These are phyloP conservation scores for Rusavskia elegans DNA, from an alignment of 495 filamentous ascomycete species.

Conservation along the genomic window DNA sequence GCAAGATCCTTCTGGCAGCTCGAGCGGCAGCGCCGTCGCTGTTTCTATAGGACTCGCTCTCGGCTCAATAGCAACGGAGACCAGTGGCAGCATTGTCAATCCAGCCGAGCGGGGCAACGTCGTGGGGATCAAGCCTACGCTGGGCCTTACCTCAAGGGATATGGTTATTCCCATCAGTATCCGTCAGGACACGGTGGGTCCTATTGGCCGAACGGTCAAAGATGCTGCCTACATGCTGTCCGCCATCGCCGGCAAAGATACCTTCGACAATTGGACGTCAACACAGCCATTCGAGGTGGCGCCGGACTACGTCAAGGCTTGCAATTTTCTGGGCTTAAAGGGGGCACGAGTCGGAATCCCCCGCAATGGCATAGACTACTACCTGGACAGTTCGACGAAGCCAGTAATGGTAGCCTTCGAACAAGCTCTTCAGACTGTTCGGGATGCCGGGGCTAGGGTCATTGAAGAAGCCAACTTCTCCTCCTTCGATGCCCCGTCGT, in stretches of 20 bases:
- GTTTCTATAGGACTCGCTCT: constrained; percentile 20
- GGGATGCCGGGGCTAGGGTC: constrained; percentile 23
- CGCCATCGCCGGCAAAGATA: constrained; percentile 20
- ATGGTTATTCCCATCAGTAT: constrained; percentile 22
- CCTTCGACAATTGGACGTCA: constrained; percentile 28
- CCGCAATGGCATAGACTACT: constrained; percentile 19
- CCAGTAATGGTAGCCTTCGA: constrained; percentile 21
- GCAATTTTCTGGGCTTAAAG: constrained; percentile 15
- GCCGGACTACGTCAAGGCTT: constrained; percentile 29
- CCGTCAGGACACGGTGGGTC: constrained; percentile 23
- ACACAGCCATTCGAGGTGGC: constrained; percentile 22
- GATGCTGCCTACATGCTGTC: constrained; percentile 21
- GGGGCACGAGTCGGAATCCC: constrained; percentile 29
- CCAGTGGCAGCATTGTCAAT: constrained; percentile 23
- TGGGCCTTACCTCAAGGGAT: constrained; percentile 20
- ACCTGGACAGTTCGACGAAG: constrained; percentile 3
- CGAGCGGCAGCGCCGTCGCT: constrained; percentile 18
- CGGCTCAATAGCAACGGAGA: constrained; percentile 21
- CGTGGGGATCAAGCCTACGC: constrained; percentile 25
- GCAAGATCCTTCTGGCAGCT: constrained; percentile 23
- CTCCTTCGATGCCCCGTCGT: constrained; percentile 6
- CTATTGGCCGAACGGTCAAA: constrained; percentile 21
- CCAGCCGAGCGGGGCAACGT: constrained; percentile 23
- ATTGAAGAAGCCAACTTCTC: constrained; percentile 22
- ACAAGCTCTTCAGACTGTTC: constrained; percentile 16